A percentile compares a stretch with the other conserved stretches of the same genome.
These are phyloP conservation scores for Phytopythium helicoides DNA, from an alignment of 352 stramenopile species.

Conservation along the genomic window DNA sequence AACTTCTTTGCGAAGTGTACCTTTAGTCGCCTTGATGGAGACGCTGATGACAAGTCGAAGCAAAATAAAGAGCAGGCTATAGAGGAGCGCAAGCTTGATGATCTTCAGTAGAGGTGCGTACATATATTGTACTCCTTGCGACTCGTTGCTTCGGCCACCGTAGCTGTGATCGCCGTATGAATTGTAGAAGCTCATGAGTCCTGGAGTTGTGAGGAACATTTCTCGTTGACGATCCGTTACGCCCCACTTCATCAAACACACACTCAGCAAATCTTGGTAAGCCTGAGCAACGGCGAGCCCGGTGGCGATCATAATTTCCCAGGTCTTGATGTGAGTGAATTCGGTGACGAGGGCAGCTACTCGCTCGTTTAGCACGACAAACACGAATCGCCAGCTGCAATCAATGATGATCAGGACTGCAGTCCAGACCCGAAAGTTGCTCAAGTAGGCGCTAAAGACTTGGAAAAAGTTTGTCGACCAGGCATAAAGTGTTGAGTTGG, in stretches of 20 bases:
- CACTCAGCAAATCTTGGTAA: constrained; percentile 13
- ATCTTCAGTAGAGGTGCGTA: constrained; percentile 17
- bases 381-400: constrained; percentile 6
- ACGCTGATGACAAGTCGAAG: constrained; percentile 9
- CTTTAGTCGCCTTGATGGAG: background rate
- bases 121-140: constrained; percentile 5
- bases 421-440: constrained; percentile 22
- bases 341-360: constrained; percentile 16
- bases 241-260: constrained; percentile 13
- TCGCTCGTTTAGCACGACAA: constrained; percentile 12
- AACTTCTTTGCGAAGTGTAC: constrained; percentile 10
- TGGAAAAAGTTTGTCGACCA: constrained; percentile 18
- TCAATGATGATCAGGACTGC: constrained; percentile 22
- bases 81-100: constrained; percentile 13
- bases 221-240: constrained; percentile 12
- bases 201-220: constrained; percentile 8
- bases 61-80: constrained; percentile 9
- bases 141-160: constrained; percentile 13
- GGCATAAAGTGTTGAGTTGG: constrained; percentile 20
- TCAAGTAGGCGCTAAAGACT: constrained; percentile 18
- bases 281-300: constrained; percentile 11
- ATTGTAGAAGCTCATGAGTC: constrained; percentile 15
- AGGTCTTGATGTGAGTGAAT: constrained; percentile 17
- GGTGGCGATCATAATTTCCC: constrained; percentile 22
- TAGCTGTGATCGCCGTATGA: constrained; percentile 17